Evolutionary conservation across 352 stramenopile species (phyloP).

Genomic region (Elongisporangium anandrum): DNA sequence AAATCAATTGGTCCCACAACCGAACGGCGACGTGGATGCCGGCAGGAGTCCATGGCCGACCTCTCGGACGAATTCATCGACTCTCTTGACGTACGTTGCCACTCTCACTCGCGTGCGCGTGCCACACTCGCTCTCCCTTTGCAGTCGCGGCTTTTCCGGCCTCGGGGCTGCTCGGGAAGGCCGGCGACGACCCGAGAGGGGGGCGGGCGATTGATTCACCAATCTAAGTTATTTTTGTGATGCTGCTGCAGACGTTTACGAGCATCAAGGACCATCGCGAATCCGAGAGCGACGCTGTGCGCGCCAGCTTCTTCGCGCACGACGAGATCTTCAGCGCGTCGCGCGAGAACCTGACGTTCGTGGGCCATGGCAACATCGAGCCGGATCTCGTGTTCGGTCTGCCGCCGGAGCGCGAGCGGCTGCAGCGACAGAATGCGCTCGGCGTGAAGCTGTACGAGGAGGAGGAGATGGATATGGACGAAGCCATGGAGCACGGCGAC

Average conservation of each 20-base stretch:
- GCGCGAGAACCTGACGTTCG: slow-evolving; percentile 8
- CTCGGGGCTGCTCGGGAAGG: neutral
- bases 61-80: slow-evolving; percentile 69
- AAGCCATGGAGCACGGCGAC: slow-evolving; percentile 18
- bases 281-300: slow-evolving; percentile 26
- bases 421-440: slow-evolving; percentile 1
- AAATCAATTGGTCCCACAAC: slow-evolving; percentile 3
- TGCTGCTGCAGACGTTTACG: slow-evolving; percentile 1
- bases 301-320: slow-evolving; percentile 41
- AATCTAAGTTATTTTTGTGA: slow-evolving; percentile 9
- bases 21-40: neutral
- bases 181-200: neutral
- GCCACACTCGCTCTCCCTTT: neutral
- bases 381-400: slow-evolving; percentile 45
- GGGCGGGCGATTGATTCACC: slow-evolving; percentile 2
- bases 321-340: slow-evolving; percentile 24
- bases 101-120: neutral
- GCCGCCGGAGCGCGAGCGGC: slow-evolving; percentile 13
- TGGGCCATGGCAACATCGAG: slow-evolving; percentile 16
- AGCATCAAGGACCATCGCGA: slow-evolving; percentile 5
- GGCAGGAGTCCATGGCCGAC: slow-evolving; percentile 28
- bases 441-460: slow-evolving; percentile 21
- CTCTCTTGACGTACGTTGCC: slow-evolving; percentile 55
- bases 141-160: neutral
- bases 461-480: slow-evolving; percentile 15